These are phyloP conservation scores for Neltuma alba DNA, from an alignment of 306 rosid species.

Conservation along the genomic window DNA sequence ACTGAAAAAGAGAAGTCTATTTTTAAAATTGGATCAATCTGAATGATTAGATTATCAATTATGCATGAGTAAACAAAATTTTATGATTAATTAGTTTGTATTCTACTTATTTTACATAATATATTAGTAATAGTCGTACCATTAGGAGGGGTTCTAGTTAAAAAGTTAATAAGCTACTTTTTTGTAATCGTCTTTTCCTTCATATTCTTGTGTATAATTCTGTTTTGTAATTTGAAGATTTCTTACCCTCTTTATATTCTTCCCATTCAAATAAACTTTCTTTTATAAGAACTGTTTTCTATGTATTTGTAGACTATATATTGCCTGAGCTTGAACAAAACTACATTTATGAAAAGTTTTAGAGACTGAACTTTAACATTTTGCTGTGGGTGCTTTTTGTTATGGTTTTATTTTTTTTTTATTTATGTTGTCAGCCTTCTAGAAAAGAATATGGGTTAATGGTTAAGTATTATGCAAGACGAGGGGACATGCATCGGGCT, in stretches of 20 bases:
- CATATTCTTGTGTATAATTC: not conserved
- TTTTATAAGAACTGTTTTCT: not conserved
- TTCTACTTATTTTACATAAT: not conserved
- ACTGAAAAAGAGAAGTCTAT: not conserved
- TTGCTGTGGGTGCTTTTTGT: slow-evolving; percentile 21
- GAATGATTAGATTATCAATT: not conserved
- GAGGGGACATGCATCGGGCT: slow-evolving; percentile 96
- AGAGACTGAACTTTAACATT: not conserved
- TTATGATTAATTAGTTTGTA: not conserved
- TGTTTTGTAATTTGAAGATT: not conserved
- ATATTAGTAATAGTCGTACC: not conserved
- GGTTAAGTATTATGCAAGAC: slow-evolving; percentile 90
- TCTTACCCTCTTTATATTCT: not conserved
- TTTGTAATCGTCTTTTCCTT: not conserved
- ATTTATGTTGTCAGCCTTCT: slow-evolving; percentile 71
- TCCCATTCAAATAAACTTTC: not conserved
- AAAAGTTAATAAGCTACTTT: not conserved
- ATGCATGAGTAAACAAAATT: not conserved
- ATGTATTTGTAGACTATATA: not conserved
- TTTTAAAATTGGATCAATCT: not conserved
- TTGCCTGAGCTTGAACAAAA: not conserved
- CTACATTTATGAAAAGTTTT: slow-evolving; percentile 11
- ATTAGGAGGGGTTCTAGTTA: not conserved
- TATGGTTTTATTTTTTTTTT: slow-evolving; percentile 33
- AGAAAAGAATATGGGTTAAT: slow-evolving; percentile 92